These are phyloP conservation scores for Casuarina equisetifolia DNA, from an alignment of 306 rosid species.

Conservation along the genomic window DNA sequence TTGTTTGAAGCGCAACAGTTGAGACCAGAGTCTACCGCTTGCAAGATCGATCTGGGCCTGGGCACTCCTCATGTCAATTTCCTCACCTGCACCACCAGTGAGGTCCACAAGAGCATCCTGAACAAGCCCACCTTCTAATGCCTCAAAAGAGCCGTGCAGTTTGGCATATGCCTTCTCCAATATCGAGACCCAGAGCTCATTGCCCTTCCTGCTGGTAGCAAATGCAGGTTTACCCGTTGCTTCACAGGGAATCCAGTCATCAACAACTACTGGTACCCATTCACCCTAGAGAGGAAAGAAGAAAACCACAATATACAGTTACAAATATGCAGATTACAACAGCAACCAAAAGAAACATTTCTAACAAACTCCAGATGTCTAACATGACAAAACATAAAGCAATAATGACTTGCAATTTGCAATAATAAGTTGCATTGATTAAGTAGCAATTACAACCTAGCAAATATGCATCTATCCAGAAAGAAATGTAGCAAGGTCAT, in stretches of 20 bases:
- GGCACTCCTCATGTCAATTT: constrained; percentile 92
- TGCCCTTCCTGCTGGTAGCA: constrained; percentile 89
- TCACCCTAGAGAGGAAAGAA: constrained; percentile 66
- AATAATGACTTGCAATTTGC: neutral
- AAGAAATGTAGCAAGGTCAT: neutral
- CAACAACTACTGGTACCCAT: constrained; percentile 99
- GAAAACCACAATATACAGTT: constrained; percentile 24
- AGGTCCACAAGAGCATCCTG: constrained; percentile 99
- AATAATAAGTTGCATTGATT: constrained; percentile 1
- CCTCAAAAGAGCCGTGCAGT: constrained; percentile 98
- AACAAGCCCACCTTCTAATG: constrained; percentile 98
- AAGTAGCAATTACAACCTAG: neutral
- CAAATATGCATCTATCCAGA: neutral
- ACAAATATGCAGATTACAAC: constrained; percentile 13
- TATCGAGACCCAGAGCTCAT: constrained; percentile 96
- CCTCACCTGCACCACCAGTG: constrained; percentile 99
- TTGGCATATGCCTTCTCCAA: constrained; percentile 99
- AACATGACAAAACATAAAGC: neutral
- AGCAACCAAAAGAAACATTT: neutral
- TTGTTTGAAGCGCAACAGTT: constrained; percentile 91
- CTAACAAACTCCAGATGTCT: constrained; percentile 9
- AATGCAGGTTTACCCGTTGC: constrained; percentile 94
- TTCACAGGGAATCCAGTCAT: constrained; percentile 99
- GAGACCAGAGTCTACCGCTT: constrained; percentile 98
- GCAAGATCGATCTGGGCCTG: constrained; percentile 99